Conservation (phyloP, 78 protist genomes). For the Mantamonas sphyraenae region DNA sequence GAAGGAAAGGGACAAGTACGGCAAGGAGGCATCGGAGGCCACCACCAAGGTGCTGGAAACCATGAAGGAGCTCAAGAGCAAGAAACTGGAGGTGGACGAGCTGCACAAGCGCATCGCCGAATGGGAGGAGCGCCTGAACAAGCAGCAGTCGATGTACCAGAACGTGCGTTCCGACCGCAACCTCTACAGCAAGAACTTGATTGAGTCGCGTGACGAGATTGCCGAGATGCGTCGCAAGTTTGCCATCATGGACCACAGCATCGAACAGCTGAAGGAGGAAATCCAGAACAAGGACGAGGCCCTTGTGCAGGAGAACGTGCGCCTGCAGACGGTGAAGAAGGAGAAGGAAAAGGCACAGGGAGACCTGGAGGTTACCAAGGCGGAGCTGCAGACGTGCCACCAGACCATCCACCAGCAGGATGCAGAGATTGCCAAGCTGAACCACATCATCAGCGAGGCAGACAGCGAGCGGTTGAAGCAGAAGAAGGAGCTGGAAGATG, state of each 20-base stretch:
- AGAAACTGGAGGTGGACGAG: slow-evolving; percentile 36
- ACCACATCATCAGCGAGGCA: slow-evolving; percentile 56
- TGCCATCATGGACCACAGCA: slow-evolving; percentile 65
- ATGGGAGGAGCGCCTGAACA: slow-evolving; percentile 51
- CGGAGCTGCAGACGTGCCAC: not conserved
- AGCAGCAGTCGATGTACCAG: slow-evolving; percentile 76
- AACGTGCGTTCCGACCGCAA: slow-evolving; percentile 79
- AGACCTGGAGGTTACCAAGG: slow-evolving; percentile 8
- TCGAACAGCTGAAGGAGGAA: slow-evolving; percentile 80
- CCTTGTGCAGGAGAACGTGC: slow-evolving; percentile 1
- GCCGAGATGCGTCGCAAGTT: slow-evolving; percentile 77
- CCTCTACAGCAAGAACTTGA: slow-evolving; percentile 66
- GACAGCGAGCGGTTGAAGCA: slow-evolving; percentile 55
- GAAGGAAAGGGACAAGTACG: slow-evolving; percentile 48
- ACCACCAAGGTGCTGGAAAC: slow-evolving; percentile 30
- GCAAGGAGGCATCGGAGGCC: slow-evolving; percentile 41
- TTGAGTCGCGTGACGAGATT: slow-evolving; percentile 74
- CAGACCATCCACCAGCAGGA: slow-evolving; percentile 15
- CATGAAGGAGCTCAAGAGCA: slow-evolving; percentile 57
- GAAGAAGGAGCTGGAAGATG: slow-evolving; percentile 52
- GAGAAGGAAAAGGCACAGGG: slow-evolving; percentile 19
- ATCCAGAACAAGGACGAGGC: slow-evolving; percentile 26
- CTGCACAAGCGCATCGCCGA: slow-evolving; percentile 62
- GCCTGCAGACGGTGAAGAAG: slow-evolving; percentile 13
- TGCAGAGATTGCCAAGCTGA: slow-evolving; percentile 51